Evolutionary conservation across 192 early-diverging fungal species (phyloP), one percentile per base, ranked within the genome.

Genomic region (Linnemannia zychae): DNA sequence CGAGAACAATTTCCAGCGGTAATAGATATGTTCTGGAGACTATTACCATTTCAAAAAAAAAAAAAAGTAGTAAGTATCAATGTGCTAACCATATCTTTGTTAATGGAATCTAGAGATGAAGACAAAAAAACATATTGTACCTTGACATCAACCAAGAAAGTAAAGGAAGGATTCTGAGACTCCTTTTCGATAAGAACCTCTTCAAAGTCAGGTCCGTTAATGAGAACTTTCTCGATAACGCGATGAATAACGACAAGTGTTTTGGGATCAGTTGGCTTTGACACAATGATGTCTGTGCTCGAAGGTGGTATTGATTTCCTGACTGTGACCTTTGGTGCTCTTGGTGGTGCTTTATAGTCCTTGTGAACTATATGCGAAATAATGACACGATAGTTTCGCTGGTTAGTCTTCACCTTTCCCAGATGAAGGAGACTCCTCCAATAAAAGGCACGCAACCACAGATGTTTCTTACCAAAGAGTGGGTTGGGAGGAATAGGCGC

Each of bases 1-100:
- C 38, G 97, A 97, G 87, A 93, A 98, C 52, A 99, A 89, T 71
- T 94, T 95, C 97, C 98, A 98, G 12, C 96, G 92, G 82, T 99
- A 99, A 68, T 98, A 98, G 33, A 92, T 87, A 76, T 98, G 97
- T 68, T 96, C 96, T 28, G 90, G 79, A 12, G 89, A 91, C 93
- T 94, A 77, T 7, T 63, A 0, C 24, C 11, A 28, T 31, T 31
- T n/a, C 28, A 12, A 15, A 31, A 3, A 33, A 63, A 12, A 1
- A n/a, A n/a, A n/a, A n/a, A n/a, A n/a, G n/a, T n/a, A n/a, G n/a
- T n/a, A n/a, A 9, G 40, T 44, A 6, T 44, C 40, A 44, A 44
- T n/a, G n/a, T n/a, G n/a, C n/a, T n/a, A n/a, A n/a, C n/a, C n/a
- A n/a, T n/a, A n/a, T n/a, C n/a, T n/a, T n/a, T n/a, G n/a, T n/a